Conservation (phyloP, 805 yeast species). For the Hanseniaspora meyeri region DNA sequence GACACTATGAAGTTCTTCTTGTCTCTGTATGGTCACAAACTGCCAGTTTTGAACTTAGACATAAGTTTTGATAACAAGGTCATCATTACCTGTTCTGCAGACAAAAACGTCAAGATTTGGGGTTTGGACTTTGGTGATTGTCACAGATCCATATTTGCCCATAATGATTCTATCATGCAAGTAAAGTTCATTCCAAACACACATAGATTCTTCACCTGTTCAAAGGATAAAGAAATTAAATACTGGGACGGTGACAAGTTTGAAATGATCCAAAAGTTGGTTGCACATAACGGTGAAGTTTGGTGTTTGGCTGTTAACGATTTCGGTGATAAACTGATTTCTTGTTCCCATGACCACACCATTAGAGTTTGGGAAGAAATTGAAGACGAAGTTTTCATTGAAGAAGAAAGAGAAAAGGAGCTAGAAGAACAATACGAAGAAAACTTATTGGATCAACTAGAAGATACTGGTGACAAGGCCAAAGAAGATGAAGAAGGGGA, state of each 20-base stretch:
- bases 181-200: constrained; percentile 74
- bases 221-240: constrained; percentile 80
- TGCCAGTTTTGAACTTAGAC: constrained; percentile 87
- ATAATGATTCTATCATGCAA: constrained; percentile 87
- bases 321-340: constrained; percentile 58
- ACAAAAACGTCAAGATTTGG: constrained; percentile 95
- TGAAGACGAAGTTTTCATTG: constrained; percentile 89
- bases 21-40: constrained; percentile 87
- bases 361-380: constrained; percentile 88
- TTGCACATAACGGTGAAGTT: constrained; percentile 83
- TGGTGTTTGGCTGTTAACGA: constrained; percentile 79
- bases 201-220: constrained; percentile 79
- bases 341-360: constrained; percentile 88
- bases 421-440: constrained; percentile 83
- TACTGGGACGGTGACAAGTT: constrained; percentile 99
- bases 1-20: constrained; percentile 80
- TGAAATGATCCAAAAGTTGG: constrained; percentile 77
- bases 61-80: constrained; percentile 80
- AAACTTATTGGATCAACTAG: constrained; percentile 62
- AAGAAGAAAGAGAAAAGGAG: constrained; percentile 93
- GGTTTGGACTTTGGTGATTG: constrained; percentile 98
- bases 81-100: constrained; percentile 88
- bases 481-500: constrained; percentile 26
- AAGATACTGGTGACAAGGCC: constrained; percentile 38
- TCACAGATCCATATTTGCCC: constrained; percentile 92